These are phyloP conservation scores for Gracilaria caudata DNA, from an alignment of 23 red algal genomes.

Conservation along the genomic window DNA sequence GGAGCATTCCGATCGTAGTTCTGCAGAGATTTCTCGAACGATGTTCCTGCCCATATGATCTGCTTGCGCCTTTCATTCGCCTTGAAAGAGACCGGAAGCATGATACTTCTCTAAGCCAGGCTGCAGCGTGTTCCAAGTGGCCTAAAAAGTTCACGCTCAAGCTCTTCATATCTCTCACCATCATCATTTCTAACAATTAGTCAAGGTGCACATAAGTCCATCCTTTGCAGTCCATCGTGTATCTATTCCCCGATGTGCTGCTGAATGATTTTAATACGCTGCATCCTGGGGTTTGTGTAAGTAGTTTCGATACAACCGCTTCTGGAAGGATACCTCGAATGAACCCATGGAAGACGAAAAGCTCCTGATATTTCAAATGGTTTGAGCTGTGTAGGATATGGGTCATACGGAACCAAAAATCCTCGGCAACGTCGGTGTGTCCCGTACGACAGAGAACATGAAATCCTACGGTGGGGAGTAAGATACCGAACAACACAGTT, in stretches of 20 bases:
- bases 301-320: neutral
- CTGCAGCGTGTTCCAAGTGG: neutral
- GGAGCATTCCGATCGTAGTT: neutral
- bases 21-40: neutral
- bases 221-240: neutral
- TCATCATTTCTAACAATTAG: neutral
- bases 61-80: neutral
- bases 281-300: neutral
- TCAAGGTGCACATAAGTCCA: neutral
- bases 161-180: neutral
- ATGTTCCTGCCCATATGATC: too few species aligned
- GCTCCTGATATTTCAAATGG: slow-evolving; percentile 26
- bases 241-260: neutral
- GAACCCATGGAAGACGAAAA: slow-evolving; percentile 11
- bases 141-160: neutral
- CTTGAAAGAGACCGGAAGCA: neutral
- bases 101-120: neutral
- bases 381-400: neutral
- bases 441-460: slow-evolving; percentile 11
- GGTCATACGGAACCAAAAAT: slow-evolving; percentile 17
- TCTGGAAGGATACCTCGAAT: slow-evolving; percentile 6
- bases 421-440: neutral
- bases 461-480: slow-evolving; percentile 1
- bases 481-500: neutral
- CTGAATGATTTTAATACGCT: neutral